Base-by-base conservation (phyloP, 805 yeast species). In the Pichia eremophila region DNA sequence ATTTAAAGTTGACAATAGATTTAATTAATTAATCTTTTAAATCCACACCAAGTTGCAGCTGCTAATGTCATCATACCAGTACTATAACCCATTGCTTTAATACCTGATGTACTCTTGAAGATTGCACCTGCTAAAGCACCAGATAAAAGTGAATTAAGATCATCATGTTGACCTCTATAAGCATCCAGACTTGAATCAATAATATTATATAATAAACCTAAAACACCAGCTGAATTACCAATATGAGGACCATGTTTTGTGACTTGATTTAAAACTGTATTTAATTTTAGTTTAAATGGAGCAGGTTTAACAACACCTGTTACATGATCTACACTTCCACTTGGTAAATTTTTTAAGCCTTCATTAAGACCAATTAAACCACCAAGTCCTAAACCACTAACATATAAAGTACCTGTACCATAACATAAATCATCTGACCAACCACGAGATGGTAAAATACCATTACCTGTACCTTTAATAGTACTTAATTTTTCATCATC, bases 361-460 rank as follows among this genome's bases (percentile, higher is more conserved):
- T 91, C 96, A 51, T 79, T 77, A 51, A 90, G 70, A 51, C 99
- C 99, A 59, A 80, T 83, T 14, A 81, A 68, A 51, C 99, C 99
- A 68, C 99, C 99, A 40, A 79, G 51, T 35, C 95, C 95, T 55
- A 93, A 74, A 40, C 95, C 95, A 32, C 85, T 57, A 56, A 93
- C 74, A 64, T 93, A 93, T 45, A 89, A 88, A 8, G 96, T 81
- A 67, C 99, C 99, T 11, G 98, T 85, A 57, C 99, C 99, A 67
- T 93, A 93, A 76, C 97, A 89, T 54, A 93, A 75, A 70, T 93
- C 98, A 66, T 93, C 99, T 15, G 89, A 78, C 95, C 96, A 93
- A 57, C 95, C 95, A 70, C 97, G 82, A n/a, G 95, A 85, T 28
- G 99, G 96, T 53, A 93, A 77, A 50, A 91, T 64, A 49, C 96